These are phyloP conservation scores for Aspergillus proliferans DNA, from an alignment of 2,329 filamentous ascomycete species.

Conservation along the genomic window DNA sequence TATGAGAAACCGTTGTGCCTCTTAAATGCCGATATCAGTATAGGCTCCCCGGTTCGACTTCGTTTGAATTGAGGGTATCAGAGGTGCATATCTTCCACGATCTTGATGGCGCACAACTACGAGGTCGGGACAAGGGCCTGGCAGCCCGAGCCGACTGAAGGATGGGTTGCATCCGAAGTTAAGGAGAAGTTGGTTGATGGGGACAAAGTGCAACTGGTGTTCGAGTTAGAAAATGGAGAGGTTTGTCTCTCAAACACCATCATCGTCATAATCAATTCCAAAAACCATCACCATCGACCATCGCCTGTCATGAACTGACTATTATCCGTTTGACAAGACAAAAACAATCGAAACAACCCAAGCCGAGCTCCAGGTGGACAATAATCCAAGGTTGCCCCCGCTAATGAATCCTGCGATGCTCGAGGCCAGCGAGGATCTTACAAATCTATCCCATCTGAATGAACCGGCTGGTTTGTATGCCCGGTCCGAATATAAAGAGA, in stretches of 20 bases:
- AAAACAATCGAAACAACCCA: conserved; percentile 73
- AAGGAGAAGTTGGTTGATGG: conserved; percentile 76
- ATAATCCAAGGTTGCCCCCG: conserved; percentile 73
- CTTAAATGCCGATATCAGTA: conserved; percentile 23
- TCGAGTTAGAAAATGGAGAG: conserved; percentile 88
- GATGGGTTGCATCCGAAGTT: conserved; percentile 96
- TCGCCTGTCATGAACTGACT: conserved; percentile 4
- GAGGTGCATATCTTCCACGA: background rate
- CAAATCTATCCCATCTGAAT: conserved; percentile 94
- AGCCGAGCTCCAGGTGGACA: conserved; percentile 69
- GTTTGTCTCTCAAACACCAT: conserved; percentile 43
- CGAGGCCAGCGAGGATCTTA: conserved; percentile 96
- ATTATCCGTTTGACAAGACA: conserved; percentile 47
- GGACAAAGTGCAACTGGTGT: conserved; percentile 79
- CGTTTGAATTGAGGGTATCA: conserved; percentile 5
- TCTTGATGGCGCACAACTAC: conserved; percentile 74
- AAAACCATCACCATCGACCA: background rate
- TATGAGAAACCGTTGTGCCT: background rate
- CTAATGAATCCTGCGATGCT: conserved; percentile 98
- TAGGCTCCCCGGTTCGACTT: conserved; percentile 12
- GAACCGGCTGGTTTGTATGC: conserved; percentile 77
- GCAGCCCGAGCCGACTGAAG: conserved; percentile 93
- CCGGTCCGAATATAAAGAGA: conserved; percentile 3
- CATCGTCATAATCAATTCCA: background rate
- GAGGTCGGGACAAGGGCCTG: conserved; percentile 96